Conservation (phyloP, 148 eudicot species). For the Fagopyrum homotropicum region DNA sequence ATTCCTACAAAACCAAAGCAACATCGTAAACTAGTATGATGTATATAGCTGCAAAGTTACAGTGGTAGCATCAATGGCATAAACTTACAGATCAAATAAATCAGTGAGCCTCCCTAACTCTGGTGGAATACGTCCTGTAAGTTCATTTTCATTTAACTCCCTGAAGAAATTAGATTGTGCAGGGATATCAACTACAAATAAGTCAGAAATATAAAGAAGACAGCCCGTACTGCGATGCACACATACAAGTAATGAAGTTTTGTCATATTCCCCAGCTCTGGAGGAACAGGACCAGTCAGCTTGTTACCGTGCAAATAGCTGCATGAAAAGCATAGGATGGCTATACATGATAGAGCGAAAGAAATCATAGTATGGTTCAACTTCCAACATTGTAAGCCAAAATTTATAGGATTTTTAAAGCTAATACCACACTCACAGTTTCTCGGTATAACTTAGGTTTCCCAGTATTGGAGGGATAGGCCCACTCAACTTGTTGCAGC, state of each 20-base stretch:
- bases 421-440: constrained; percentile 49
- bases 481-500: constrained; percentile 84
- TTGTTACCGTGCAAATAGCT: constrained; percentile 94
- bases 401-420: background rate
- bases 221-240: background rate
- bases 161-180: constrained; percentile 23
- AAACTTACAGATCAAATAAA: constrained; percentile 80
- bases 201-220: background rate
- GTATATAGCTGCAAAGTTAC: background rate
- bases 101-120: constrained; percentile 92
- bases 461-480: constrained; percentile 87
- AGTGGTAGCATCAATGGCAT: background rate
- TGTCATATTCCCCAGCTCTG: constrained; percentile 97
- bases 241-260: constrained; percentile 88
- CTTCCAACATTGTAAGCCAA: background rate
- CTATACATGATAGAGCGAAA: background rate
- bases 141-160: constrained; percentile 85
- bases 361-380: background rate
- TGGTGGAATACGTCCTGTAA: constrained; percentile 71
- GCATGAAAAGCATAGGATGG: background rate
- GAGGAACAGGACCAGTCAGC: constrained; percentile 77
- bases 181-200: background rate
- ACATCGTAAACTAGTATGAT: background rate
- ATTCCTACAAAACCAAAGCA: constrained; percentile 40
- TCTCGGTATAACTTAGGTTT: constrained; percentile 87